Evolutionary conservation across 192 early-diverging fungal species (phyloP), one percentile per base, ranked within the genome.

Genomic region (Ambispora gerdemannii): DNA sequence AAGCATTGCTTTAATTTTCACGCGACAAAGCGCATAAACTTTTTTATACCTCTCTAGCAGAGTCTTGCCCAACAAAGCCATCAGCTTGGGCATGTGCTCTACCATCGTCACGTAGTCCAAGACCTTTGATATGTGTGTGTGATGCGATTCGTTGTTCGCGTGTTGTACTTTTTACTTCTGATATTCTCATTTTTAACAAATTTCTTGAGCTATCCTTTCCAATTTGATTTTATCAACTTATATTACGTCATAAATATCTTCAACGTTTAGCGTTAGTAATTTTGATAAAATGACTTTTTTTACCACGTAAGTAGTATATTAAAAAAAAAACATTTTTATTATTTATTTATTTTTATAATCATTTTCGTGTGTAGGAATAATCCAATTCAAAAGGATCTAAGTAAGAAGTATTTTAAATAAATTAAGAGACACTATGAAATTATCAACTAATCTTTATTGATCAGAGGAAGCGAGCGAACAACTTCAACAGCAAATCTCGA

Each of bases 61-160:
- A 87, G 74, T 95, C 94, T 76, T 99, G 97, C 17, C 95, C 97
- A 50, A 99, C 97, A 83, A 99, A 98, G 7, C 97, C 63, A 53
- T 49, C 63, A 4, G 63, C 72, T 10, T 15, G 15, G 24, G 30
- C 30, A 33, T 58, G 55, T 27, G 61, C 50, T 22, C 36, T 67
- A 10, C 64, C 55, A 47, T 67, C 55, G 24, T 47, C 64, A 58
- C 22, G 24, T 47, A 25, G n/a, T 17, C 30, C 43, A 59, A 52
- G 43, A 13, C 53, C 95, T 74, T 95, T 94, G 73, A 99, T 99
- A 76, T 99, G 97, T 2, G 95, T 95, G 78, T 99, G 97, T 27
- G 95, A 87, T 27, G 97, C 95, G 34, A 94, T 87, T 61, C 96
- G 86, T 82, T 95, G 93, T 67, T 98, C 97, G 73, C 94, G 93